These are phyloP conservation scores for Trichoderma sp. DNA, from an alignment of 2,329 filamentous ascomycete genomes.

Conservation along the genomic window DNA sequence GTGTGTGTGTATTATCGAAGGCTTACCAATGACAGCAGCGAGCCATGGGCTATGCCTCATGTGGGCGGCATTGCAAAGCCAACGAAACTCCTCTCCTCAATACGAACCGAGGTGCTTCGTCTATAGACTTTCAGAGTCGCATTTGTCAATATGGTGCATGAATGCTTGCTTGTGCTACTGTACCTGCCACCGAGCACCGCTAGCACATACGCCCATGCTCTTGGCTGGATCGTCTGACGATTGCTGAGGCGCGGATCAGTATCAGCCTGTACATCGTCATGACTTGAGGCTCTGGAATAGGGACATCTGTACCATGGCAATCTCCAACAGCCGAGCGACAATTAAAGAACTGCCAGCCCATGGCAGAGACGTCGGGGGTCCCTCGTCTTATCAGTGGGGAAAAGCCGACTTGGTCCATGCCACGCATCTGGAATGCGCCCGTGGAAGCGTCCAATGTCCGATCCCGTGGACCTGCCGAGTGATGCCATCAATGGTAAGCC, in stretches of 20 bases:
- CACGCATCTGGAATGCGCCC: conserved; percentile 11
- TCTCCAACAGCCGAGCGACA: neutral
- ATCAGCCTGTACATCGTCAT: too few relatives aligned
- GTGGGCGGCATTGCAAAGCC: neutral
- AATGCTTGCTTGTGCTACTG: neutral
- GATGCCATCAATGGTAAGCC: neutral
- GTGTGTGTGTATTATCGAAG: neutral
- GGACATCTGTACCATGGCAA: conserved; percentile 10
- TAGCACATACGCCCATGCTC: neutral
- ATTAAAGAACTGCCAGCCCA: neutral
- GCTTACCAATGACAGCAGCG: neutral
- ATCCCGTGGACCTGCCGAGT: neutral
- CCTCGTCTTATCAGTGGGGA: conserved; percentile 5
- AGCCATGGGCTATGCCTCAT: neutral
- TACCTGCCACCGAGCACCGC: neutral
- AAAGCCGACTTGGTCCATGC: conserved; percentile 2
- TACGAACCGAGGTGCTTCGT: conserved; percentile 6
- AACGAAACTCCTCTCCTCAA: neutral
- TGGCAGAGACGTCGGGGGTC: neutral
- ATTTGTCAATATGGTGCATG: conserved; percentile 8
- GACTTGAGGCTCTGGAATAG: conserved; percentile 1
- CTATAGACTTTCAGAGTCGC: neutral
- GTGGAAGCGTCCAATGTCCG: conserved; percentile 11
- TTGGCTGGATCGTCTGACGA: neutral
- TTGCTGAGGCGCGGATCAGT: neutral